A percentile compares a stretch with the other conserved stretches of the same genome.
These are phyloP conservation scores for Irpex rosettiformis DNA, from an alignment of 1,284 basidiomycete genomes.

Conservation along the genomic window DNA sequence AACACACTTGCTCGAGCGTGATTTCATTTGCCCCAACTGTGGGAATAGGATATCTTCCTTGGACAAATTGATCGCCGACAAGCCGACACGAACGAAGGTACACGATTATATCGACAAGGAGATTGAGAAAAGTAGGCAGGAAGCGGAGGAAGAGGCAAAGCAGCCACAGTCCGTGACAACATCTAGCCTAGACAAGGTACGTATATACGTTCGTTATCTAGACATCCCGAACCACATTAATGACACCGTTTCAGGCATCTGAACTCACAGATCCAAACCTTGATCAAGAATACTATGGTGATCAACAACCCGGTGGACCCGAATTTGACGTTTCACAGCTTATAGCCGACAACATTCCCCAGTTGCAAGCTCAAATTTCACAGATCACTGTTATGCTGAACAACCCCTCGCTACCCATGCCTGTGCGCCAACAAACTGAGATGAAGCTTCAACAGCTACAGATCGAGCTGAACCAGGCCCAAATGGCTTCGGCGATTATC, in stretches of 20 bases:
- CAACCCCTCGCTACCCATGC: conserved; percentile 64
- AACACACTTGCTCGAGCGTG: conserved; percentile 86
- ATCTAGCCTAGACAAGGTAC: conserved; percentile 13
- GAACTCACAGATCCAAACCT: conserved; percentile 16
- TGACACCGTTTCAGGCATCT: not conserved
- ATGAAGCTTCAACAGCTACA: conserved; percentile 75
- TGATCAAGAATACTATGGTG: conserved; percentile 61
- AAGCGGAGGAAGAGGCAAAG: conserved; percentile 28
- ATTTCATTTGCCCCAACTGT: conserved; percentile 90
- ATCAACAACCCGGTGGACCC: conserved; percentile 50
- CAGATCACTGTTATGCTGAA: conserved; percentile 76
- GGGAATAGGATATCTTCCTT: conserved; percentile 81
- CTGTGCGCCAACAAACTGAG: conserved; percentile 74
- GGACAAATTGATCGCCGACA: conserved; percentile 80
- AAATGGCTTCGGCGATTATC: conserved; percentile 59
- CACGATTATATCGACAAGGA: conserved; percentile 80
- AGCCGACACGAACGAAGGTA: conserved; percentile 73
- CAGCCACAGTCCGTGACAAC: conserved; percentile 10
- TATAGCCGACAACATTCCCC: conserved; percentile 67
- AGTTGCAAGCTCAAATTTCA: conserved; percentile 74
- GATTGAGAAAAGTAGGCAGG: conserved; percentile 79
- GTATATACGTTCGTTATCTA: not conserved
- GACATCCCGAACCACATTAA: not conserved
- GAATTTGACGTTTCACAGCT: conserved; percentile 68
- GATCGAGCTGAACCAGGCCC: conserved; percentile 73